These are phyloP conservation scores for Trichoderma lentiforme DNA, from an alignment of 2,329 filamentous ascomycete genomes.

Conservation along the genomic window DNA sequence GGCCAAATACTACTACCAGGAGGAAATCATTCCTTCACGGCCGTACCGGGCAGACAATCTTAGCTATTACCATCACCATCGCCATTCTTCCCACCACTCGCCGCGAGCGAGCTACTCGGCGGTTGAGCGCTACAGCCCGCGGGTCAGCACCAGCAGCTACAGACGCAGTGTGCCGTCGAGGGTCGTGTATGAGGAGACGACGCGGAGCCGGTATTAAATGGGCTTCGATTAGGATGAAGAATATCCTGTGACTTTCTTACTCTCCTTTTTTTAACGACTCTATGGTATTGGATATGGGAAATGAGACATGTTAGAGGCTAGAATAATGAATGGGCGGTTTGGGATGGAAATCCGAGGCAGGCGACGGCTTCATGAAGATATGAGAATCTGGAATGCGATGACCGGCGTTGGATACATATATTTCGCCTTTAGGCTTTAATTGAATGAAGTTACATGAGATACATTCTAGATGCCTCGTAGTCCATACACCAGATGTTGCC, in stretches of 20 bases:
- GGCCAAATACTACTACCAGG: conserved; percentile 53
- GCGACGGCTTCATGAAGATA: neutral
- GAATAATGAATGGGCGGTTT: neutral
- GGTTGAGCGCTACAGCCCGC: conserved; percentile 38
- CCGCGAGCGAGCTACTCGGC: conserved; percentile 44
- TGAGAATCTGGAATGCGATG: neutral
- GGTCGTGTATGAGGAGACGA: conserved; percentile 42
- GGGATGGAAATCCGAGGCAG: neutral
- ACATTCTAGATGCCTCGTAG: neutral
- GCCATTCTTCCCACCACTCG: conserved; percentile 27
- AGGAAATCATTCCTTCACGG: conserved; percentile 50
- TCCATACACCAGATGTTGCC: neutral
- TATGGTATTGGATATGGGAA: neutral
- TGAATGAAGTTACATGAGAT: neutral
- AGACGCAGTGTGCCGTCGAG: conserved; percentile 11
- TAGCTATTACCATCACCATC: conserved; percentile 32
- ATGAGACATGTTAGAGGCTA: neutral
- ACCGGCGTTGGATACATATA: neutral
- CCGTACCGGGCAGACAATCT: conserved; percentile 25
- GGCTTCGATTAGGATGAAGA: neutral
- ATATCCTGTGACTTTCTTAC: neutral
- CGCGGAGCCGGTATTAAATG: conserved; percentile 31
- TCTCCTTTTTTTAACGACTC: neutral
- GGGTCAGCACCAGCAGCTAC: conserved; percentile 34
- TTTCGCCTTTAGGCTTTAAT: neutral